These are phyloP conservation scores for Astrephomene gubernaculifera DNA, from an alignment of 139 green algal species.

Conservation along the genomic window DNA sequence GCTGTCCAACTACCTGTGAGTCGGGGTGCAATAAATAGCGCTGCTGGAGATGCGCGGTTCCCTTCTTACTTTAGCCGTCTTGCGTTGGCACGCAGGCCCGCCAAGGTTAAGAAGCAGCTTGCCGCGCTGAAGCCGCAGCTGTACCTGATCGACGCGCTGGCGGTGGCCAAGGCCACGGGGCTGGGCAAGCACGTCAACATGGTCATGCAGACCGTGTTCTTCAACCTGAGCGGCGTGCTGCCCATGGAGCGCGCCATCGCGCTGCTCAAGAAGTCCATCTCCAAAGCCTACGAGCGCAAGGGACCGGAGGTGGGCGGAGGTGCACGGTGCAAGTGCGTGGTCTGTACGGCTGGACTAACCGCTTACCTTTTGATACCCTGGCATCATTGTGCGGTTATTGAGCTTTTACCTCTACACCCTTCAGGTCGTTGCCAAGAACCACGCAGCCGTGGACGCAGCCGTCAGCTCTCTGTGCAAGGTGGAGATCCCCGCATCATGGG, in stretches of 20 bases:
- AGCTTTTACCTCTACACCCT: no score
- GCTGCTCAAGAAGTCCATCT: conserved; percentile 72
- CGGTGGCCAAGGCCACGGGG: conserved; percentile 53
- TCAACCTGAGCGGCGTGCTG: conserved; percentile 65
- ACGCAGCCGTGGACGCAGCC: conserved; percentile 62
- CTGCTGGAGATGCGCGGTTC: no score
- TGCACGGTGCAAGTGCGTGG: no score
- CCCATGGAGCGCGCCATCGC: conserved; percentile 63
- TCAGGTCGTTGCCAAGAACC: conserved; percentile 61
- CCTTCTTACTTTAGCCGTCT: no score
- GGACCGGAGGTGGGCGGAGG: conserved; percentile 51
- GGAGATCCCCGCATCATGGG: conserved; percentile 59
- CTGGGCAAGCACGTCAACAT: conserved; percentile 75
- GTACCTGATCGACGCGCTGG: conserved; percentile 60
- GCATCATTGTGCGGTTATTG: no score
- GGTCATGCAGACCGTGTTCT: conserved; percentile 78
- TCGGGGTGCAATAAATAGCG: no score
- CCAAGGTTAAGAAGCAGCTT: conserved; percentile 49
- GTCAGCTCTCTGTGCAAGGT: conserved; percentile 51
- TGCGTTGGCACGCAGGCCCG: conserved; percentile 3
- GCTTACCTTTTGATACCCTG: neutral
- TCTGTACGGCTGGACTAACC: no score
- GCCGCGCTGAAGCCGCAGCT: conserved; percentile 44
- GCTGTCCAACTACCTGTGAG: conserved; percentile 34
- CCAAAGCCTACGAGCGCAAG: conserved; percentile 75